Conservation (phyloP, 2,329 filamentous ascomycete genomes). For the Colletotrichum euphorbiae region DNA sequence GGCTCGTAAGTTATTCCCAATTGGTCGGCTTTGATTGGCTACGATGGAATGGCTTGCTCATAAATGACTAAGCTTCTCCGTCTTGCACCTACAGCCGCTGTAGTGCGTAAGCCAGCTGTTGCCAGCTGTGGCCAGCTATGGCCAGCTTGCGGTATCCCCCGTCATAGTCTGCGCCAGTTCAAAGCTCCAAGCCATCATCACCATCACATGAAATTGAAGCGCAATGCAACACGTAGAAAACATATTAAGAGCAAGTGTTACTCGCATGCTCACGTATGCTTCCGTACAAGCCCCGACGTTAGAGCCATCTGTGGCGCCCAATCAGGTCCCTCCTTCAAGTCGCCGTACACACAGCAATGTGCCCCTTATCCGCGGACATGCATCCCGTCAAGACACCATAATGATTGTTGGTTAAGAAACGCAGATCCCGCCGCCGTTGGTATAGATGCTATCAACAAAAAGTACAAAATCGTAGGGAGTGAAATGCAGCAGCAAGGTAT, state of each 20-base stretch:
- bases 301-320: constrained; percentile 3
- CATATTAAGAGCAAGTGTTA: not conserved
- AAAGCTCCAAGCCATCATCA: constrained; percentile 17
- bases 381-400: constrained; percentile 5
- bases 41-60: constrained; percentile 12
- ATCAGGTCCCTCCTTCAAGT: not conserved
- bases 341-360: constrained; percentile 4
- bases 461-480: constrained; percentile 29
- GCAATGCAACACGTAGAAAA: not conserved
- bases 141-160: not conserved
- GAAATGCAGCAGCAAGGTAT: constrained; percentile 35
- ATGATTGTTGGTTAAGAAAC: constrained; percentile 31
- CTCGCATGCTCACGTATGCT: constrained; percentile 17
- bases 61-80: constrained; percentile 24
- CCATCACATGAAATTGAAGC: constrained; percentile 18
- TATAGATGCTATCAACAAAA: constrained; percentile 37
- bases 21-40: constrained; percentile 63
- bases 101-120: not conserved
- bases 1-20: constrained; percentile 60
- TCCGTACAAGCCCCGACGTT: constrained; percentile 4
- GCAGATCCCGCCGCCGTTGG: constrained; percentile 30
- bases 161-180: not conserved
- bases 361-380: not conserved
- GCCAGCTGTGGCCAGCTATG: constrained; percentile 17
- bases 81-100: not conserved